phyloP scores from a whole-genome alignment of 2,329 filamentous ascomycete species.

The Pseudogymnoascus sp. region DNA sequence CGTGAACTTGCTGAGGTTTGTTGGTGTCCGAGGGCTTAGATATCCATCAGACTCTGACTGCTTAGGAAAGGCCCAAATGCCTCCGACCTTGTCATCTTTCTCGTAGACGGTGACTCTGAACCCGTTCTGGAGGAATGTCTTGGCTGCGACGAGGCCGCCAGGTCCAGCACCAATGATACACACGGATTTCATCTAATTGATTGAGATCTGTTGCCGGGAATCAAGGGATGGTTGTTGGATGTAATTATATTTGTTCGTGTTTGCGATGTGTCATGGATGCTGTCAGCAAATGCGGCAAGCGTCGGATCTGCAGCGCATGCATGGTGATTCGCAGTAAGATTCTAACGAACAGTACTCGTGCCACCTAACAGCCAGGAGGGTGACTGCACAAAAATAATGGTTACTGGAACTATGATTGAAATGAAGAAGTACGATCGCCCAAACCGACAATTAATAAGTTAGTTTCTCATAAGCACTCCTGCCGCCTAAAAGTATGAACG shows the following conservation, averaged over 20 bases:
- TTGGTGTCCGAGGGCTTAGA: constrained; percentile 9
- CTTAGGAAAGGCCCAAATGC: constrained; percentile 14
- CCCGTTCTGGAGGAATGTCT: constrained; percentile 12
- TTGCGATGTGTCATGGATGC: neutral
- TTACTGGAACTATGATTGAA: neutral
- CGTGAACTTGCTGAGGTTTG: constrained; percentile 15
- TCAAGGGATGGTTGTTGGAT: neutral
- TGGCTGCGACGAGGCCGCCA: constrained; percentile 15
- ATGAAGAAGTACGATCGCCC: neutral
- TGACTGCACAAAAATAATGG: neutral
- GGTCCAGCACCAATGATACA: constrained; percentile 15
- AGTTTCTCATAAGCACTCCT: neutral
- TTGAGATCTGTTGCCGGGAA: neutral
- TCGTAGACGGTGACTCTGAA: constrained; percentile 14
- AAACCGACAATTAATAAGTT: neutral
- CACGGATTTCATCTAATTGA: constrained; percentile 11
- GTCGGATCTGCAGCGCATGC: neutral
- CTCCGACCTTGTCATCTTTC: constrained; percentile 9
- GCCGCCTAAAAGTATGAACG: too few relatives aligned
- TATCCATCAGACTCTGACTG: constrained; percentile 10
- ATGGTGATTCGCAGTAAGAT: neutral
- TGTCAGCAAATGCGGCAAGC: neutral
- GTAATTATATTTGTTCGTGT: neutral
- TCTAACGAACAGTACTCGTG: neutral
- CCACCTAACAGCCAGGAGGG: neutral